Conservation (phyloP, 2,329 filamentous ascomycete species). For the Sporothrix globosa region DNA sequence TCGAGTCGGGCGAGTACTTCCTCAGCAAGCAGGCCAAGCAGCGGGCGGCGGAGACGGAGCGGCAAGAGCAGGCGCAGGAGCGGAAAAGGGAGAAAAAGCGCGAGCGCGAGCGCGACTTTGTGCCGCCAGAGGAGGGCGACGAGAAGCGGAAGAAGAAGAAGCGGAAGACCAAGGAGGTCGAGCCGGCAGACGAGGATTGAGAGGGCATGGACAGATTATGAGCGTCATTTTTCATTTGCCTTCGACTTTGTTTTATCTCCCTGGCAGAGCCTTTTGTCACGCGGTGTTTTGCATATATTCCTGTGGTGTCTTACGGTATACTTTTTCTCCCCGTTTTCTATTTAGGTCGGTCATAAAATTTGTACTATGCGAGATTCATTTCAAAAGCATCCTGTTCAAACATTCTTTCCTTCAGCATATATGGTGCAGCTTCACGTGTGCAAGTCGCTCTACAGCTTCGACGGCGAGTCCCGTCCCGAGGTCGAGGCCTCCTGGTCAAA, state of each 20-base stretch:
- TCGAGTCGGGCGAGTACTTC: constrained; percentile 98
- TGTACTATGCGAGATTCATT: not conserved
- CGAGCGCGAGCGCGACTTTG: constrained; percentile 82
- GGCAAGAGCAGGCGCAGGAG: constrained; percentile 80
- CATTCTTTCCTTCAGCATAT: not conserved
- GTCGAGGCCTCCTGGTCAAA: constrained; percentile 48
- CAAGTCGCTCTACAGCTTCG: constrained; percentile 48
- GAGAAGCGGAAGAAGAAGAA: constrained; percentile 62
- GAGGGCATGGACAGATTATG: not conserved
- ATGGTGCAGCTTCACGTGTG: not conserved
- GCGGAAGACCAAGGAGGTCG: constrained; percentile 41
- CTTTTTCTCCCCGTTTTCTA: not conserved
- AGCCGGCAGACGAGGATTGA: constrained; percentile 17
- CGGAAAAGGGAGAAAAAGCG: constrained; percentile 88
- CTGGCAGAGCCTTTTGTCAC: not conserved
- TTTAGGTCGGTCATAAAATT: not conserved
- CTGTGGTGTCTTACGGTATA: constrained; percentile 16
- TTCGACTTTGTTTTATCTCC: too few species aligned
- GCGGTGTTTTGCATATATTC: constrained; percentile 1
- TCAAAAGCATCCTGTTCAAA: constrained; percentile 3
- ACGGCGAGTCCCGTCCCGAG: constrained; percentile 32
- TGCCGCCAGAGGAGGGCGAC: constrained; percentile 79
- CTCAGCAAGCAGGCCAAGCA: constrained; percentile 91
- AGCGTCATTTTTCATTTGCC: constrained; percentile 6
- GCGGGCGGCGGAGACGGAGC: constrained; percentile 74